Evolutionary conservation across 129 eudicot genomes (phyloP), one percentile per base, ranked within the genome.

Genomic region (Flaveria linearis): DNA sequence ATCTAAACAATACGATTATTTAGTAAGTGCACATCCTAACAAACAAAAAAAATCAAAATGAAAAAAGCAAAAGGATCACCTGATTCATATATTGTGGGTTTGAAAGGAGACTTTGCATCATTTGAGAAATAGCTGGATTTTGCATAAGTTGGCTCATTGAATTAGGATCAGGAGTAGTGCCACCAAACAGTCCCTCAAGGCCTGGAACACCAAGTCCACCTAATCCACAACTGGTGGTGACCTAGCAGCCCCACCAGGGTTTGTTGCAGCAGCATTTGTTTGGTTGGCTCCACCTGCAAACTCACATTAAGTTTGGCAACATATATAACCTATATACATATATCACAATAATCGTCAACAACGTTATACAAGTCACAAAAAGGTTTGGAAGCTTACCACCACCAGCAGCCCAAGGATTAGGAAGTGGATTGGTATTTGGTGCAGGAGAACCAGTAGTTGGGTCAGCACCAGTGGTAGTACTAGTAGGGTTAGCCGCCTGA

Each of bases 1-100:
- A 91, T 74, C 97, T 91, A 75, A 69, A 60, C 41, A 81, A 51
- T 22, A 46, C 23, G 60, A 49, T 9, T 33, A 58, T 7, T 18
- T 70, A 71, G 80, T 43, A 76, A 81, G 64, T 41, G 69, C 61
- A 52, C 66, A 67, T 42, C 3, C 18, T 65, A 16, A 75, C n/a
- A 49, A 62, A 30, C 5, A 57, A 61, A 46, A 45, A 45, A 67
- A 11, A 42, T 4, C 45, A 3, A 53, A 36, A 2, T 46, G 12
- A 12, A 18, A 20, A 20, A 15, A 56, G 41, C 36, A 28, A 74
- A 64, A 78, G 25, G 16, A 55, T 47, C 80, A 93, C 97, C 90
- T 90, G 97, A 72, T 90, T 86, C 93, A 89, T 82, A 83, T 89
- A 82, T 71, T 92, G 96, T 30, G 97, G 97, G 79, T 92, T 86